phyloP scores from a whole-genome alignment of 1,284 basidiomycete species.

The Sporisorium exsertum region DNA sequence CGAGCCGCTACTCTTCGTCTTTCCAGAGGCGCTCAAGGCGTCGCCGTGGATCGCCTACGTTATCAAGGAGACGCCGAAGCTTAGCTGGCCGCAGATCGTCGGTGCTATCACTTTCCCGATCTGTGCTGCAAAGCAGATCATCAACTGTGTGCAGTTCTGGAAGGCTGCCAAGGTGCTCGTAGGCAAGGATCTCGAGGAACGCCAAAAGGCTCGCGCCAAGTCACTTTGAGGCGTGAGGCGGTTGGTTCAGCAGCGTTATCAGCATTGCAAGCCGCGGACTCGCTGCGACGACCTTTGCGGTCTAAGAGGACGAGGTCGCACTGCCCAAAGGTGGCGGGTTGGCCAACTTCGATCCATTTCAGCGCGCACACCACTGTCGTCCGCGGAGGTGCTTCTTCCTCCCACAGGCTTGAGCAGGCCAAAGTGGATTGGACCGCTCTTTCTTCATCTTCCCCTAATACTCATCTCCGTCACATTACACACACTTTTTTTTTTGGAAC shows the following conservation, averaged over 20 bases:
- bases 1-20: constrained; percentile 47
- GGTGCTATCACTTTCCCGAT: constrained; percentile 79
- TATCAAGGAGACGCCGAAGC: constrained; percentile 67
- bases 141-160: constrained; percentile 97
- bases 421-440: constrained; percentile 6
- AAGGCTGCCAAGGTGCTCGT: constrained; percentile 89
- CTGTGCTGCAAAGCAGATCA: constrained; percentile 87
- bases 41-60: constrained; percentile 41
- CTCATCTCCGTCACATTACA: constrained; percentile 6
- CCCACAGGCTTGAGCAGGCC: not conserved
- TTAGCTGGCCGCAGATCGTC: constrained; percentile 86
- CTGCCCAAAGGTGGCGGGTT: too few species aligned
- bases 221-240: constrained; percentile 9
- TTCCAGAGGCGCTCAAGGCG: constrained; percentile 34
- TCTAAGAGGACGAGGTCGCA: not conserved
- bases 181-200: constrained; percentile 61
- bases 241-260: not conserved
- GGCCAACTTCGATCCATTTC: too few species aligned
- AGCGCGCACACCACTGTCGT: not conserved
- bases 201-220: constrained; percentile 43
- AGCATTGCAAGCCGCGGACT: too few species aligned
- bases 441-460: constrained; percentile 8
- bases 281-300: not conserved
- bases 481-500: not conserved
- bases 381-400: not conserved